Conservation (phyloP, 108 stramenopile species). For the Cyclotella kingstonii region DNA sequence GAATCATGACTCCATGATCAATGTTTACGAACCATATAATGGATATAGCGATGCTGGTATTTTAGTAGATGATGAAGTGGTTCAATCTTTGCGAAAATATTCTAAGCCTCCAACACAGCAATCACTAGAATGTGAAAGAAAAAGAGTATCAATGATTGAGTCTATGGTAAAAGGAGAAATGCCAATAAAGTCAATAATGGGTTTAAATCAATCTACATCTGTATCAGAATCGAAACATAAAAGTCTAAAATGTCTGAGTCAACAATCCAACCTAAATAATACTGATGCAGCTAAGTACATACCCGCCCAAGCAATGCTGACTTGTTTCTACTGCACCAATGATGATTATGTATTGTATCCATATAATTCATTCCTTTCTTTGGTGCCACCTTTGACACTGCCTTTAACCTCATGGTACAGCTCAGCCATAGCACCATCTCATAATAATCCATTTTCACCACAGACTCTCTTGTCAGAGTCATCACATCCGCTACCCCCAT, state of each 20-base stretch:
- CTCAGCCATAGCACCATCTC: conserved; percentile 19
- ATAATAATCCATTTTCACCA: background rate
- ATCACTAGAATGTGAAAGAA: background rate
- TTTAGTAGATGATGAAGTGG: conserved; percentile 7
- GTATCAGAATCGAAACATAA: background rate
- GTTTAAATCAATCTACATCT: background rate
- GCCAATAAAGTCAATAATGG: background rate
- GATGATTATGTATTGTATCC: conserved; percentile 37
- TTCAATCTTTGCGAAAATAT: conserved; percentile 30
- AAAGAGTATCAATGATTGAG: conserved; percentile 1
- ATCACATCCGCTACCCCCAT: conserved; percentile 37
- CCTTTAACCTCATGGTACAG: conserved; percentile 22
- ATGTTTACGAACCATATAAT: conserved; percentile 4
- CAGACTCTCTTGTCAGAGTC: background rate
- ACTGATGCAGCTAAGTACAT: conserved; percentile 36
- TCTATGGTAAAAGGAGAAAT: conserved; percentile 12
- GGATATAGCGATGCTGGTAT: background rate
- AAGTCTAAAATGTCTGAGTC: background rate
- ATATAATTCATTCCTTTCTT: conserved; percentile 31
- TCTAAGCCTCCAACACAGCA: conserved; percentile 16
- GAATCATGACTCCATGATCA: conserved; percentile 13
- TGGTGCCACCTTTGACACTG: conserved; percentile 1
- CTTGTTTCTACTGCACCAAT: conserved; percentile 72
- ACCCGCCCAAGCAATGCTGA: conserved; percentile 79
- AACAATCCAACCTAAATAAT: conserved; percentile 9